phyloP scores from a whole-genome alignment of 2,329 filamentous ascomycete species.

The Botrytis paeoniae region DNA sequence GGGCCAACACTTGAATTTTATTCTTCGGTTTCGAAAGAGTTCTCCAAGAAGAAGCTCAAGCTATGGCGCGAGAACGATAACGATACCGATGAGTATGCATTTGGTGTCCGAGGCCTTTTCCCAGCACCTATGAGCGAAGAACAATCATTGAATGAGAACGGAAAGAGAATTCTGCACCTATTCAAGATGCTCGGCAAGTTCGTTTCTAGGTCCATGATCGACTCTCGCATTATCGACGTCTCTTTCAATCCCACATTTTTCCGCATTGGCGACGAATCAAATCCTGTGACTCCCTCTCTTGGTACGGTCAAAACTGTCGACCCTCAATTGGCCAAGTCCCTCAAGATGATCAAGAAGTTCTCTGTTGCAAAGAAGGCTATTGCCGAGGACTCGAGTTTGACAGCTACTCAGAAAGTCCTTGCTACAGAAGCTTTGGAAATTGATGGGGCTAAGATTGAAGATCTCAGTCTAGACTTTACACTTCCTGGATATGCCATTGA shows the following conservation, averaged over 20 bases:
- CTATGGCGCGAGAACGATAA: constrained; percentile 91
- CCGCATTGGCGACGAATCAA: constrained; percentile 71
- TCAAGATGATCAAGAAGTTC: constrained; percentile 86
- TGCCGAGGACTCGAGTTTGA: constrained; percentile 66
- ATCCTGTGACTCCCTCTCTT: constrained; percentile 73
- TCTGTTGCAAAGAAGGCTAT: constrained; percentile 78
- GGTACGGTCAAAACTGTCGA: constrained; percentile 90
- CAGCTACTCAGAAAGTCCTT: constrained; percentile 65
- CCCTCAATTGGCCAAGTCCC: constrained; percentile 76
- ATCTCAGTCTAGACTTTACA: constrained; percentile 90
- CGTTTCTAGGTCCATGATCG: constrained; percentile 95
- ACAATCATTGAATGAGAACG: constrained; percentile 69
- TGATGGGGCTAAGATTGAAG: constrained; percentile 76
- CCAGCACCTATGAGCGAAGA: constrained; percentile 84
- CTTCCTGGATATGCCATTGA: constrained; percentile 90
- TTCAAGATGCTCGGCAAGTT: constrained; percentile 97
- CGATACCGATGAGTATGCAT: constrained; percentile 75
- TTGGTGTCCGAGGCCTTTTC: constrained; percentile 81
- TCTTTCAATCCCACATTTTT: constrained; percentile 98
- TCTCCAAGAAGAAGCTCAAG: constrained; percentile 94
- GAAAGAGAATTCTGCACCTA: constrained; percentile 81
- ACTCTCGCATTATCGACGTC: constrained; percentile 95
- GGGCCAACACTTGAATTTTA: constrained; percentile 98
- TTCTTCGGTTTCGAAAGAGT: constrained; percentile 94
- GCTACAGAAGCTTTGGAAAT: constrained; percentile 69